Conservation (phyloP, 2,329 filamentous ascomycete species). For the Botrytis tulipae region DNA sequence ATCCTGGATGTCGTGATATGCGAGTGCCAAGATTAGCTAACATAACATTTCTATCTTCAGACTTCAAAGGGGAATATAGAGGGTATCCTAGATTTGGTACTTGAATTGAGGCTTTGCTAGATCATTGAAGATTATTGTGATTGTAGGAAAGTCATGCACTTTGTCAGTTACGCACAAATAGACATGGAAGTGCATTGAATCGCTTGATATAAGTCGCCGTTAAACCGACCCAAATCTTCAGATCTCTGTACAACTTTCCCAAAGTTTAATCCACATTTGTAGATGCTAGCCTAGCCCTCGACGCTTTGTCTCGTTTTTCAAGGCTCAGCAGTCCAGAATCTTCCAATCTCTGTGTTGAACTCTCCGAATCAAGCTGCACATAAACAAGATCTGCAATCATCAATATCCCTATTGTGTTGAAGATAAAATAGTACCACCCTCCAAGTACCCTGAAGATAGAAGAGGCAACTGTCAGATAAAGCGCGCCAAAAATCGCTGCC, state of each 20-base stretch:
- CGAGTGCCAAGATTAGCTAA: neutral
- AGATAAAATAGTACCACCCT: neutral
- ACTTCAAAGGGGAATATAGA: neutral
- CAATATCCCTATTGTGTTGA: neutral
- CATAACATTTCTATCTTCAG: neutral
- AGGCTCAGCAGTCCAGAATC: neutral
- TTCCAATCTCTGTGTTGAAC: neutral
- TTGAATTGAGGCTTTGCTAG: neutral
- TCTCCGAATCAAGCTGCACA: neutral
- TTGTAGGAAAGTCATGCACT: neutral
- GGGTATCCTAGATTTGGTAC: neutral
- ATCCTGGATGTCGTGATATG: neutral
- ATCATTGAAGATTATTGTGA: neutral
- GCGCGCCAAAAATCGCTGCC: neutral
- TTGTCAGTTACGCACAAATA: neutral
- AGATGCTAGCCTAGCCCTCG: neutral
- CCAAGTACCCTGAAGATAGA: neutral
- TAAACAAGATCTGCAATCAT: neutral
- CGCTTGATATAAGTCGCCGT: neutral
- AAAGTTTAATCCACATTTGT: neutral
- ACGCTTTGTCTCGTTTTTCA: neutral
- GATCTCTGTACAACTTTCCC: neutral
- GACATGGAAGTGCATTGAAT: neutral
- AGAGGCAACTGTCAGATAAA: neutral
- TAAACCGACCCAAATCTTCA: neutral